phyloP scores from a whole-genome alignment of 179 eudicot species.

The Sideroxylon spinosum region DNA sequence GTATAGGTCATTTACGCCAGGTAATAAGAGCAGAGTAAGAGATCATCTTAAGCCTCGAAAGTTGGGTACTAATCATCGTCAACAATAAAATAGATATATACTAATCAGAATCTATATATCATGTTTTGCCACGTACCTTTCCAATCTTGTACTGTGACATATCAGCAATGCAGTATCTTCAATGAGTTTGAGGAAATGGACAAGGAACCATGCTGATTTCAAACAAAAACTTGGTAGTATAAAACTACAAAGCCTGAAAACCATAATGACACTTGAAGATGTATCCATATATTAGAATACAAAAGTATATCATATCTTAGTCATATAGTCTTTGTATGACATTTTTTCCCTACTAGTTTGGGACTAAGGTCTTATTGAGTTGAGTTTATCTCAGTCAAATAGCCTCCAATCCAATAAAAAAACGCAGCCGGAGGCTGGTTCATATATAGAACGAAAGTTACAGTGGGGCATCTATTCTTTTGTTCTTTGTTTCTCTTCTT shows the following conservation, averaged over 20 bases:
- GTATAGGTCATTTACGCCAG: neutral
- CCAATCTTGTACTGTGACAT: constrained; percentile 88
- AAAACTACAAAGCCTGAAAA: constrained; percentile 8
- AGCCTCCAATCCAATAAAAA: no score
- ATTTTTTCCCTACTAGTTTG: no score
- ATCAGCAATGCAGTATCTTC: constrained; percentile 94
- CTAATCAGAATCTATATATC: neutral
- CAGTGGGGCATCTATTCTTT: neutral
- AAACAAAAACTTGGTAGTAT: neutral
- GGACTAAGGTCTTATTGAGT: no score
- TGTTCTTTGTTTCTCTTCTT: no score
- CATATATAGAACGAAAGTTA: neutral
- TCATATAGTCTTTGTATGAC: no score
- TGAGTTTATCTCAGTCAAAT: no score
- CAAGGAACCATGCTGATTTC: neutral
- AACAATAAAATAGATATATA: neutral
- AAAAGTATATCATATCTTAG: neutral
- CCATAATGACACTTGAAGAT: neutral
- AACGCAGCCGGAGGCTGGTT: no score
- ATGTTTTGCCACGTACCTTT: constrained; percentile 47
- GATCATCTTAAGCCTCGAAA: neutral
- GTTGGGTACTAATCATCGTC: neutral
- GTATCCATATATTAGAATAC: neutral
- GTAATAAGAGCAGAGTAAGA: neutral
- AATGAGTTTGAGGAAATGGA: constrained; percentile 35